Evolutionary conservation across 108 stramenopile species (phyloP).

Genomic region (Fistulifera pelliculosa): DNA sequence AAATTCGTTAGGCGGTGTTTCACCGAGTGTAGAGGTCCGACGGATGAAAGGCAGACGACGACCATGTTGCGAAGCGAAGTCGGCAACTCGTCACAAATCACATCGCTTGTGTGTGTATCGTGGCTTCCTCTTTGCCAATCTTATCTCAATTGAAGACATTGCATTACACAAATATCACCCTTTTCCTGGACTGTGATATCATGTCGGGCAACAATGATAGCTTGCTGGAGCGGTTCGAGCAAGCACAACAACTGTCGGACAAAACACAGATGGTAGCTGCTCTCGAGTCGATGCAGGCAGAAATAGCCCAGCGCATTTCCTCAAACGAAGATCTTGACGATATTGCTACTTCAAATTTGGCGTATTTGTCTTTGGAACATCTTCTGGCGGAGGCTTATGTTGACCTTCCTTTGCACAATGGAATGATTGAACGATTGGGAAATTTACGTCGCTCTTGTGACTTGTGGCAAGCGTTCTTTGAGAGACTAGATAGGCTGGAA

Average conservation of each 20-base stretch:
- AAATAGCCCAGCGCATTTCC: slow-evolving; percentile 37
- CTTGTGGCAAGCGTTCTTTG: slow-evolving; percentile 43
- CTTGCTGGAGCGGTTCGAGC: slow-evolving; percentile 3
- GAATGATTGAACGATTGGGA: slow-evolving; percentile 27
- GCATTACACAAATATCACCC: no score
- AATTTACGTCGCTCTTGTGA: slow-evolving; percentile 36
- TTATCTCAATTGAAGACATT: no score
- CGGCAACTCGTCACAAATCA: no score
- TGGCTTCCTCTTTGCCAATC: no score
- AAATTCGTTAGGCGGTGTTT: no score
- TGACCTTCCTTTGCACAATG: slow-evolving; percentile 30
- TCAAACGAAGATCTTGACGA: slow-evolving; percentile 63
- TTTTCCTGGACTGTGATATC: no score
- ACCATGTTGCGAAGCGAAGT: no score
- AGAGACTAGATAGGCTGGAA: slow-evolving; percentile 41
- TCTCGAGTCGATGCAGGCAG: slow-evolving; percentile 28
- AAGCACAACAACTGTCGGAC: slow-evolving; percentile 2
- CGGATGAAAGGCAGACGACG: no score
- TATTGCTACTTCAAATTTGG: slow-evolving; percentile 48
- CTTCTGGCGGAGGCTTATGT: slow-evolving; percentile 49
- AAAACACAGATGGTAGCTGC: no score
- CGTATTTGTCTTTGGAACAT: slow-evolving; percentile 52
- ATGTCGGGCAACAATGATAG: background rate
- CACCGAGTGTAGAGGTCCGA: no score
- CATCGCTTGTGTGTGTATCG: no score